Conservation (phyloP, 2,329 filamentous ascomycete species). For the Aureobasidium sp. region DNA sequence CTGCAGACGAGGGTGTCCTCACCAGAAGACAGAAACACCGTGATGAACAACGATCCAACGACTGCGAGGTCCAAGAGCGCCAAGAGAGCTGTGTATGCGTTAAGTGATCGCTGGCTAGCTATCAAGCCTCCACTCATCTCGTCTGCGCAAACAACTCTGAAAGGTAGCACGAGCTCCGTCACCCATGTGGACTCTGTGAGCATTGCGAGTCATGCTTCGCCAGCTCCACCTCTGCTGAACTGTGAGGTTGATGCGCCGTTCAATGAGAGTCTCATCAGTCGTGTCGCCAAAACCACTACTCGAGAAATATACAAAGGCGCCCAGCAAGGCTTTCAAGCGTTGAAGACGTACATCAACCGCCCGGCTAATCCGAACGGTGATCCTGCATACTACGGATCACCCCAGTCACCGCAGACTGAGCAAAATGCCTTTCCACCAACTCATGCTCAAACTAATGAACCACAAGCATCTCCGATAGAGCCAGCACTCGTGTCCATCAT, state of each 20-base stretch:
- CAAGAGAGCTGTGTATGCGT: slow-evolving; percentile 31
- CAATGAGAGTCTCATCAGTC: slow-evolving; percentile 56
- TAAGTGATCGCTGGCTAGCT: slow-evolving; percentile 69
- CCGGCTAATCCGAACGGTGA: slow-evolving; percentile 8
- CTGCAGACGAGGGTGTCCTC: background rate
- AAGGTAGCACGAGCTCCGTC: slow-evolving; percentile 43
- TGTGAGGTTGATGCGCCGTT: slow-evolving; percentile 54
- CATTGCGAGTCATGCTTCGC: slow-evolving; percentile 55
- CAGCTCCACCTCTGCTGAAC: slow-evolving; percentile 59
- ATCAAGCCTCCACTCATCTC: slow-evolving; percentile 63
- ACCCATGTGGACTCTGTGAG: slow-evolving; percentile 50
- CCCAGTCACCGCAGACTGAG: slow-evolving; percentile 28
- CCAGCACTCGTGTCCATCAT: slow-evolving; percentile 68
- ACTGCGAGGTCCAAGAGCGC: background rate
- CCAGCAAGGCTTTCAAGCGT: slow-evolving; percentile 66
- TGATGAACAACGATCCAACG: background rate
- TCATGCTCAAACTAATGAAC: slow-evolving; percentile 56
- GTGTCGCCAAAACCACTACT: slow-evolving; percentile 68
- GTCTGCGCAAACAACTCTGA: slow-evolving; percentile 62
- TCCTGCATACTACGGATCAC: slow-evolving; percentile 10
- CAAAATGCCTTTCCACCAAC: slow-evolving; percentile 59
- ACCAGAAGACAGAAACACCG: background rate
- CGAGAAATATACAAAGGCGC: slow-evolving; percentile 70
- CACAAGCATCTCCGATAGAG: slow-evolving; percentile 50
- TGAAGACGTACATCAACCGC: slow-evolving; percentile 71